Evolutionary conservation across 805 yeast species (phyloP), one percentile per base, ranked within the genome.

Genomic region (Nakazawaea peltata): DNA sequence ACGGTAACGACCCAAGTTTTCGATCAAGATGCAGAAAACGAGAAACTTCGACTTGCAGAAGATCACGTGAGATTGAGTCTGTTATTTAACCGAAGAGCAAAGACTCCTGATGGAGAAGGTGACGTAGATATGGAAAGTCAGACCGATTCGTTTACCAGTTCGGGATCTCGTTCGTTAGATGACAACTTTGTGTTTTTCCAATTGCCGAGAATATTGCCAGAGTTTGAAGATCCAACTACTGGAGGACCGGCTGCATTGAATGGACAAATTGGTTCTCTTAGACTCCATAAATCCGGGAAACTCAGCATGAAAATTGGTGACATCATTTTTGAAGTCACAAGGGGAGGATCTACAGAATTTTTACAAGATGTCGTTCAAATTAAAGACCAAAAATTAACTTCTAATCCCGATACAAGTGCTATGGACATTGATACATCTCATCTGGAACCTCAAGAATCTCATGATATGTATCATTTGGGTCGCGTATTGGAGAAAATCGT

Each of bases 251-350:
- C 24, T 24, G 6, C 33, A 35, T 23, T 30, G 26, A 56, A 59
- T 26, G 96, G 96, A 1, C 65, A 65, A 36, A 66, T 86, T 26
- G 97, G 97, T 5, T 65, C 71, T 8, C 50, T 90, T 23, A 72
- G 90, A 37, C 65, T 79, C 30, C 96, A 88, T 54, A 73, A 78
- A 48, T 84, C 95, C 1, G 97, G 97, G 3, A 83, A 73, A 51
- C 54, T 86, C 15, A 68, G 94, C 3, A 69, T 88, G 54, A 70
- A 74, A 41, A 60, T 90, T 26, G 95, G 95, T 11, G 71, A 75
- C 34, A 71, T 74, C 6, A 65, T 71, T 3, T 69, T 78, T 67
- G 85, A 81, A 38, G 76, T 87, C 16, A 63, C 77, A 4, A 69
- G 72, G 47, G 96, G 96, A 12, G 75, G 84, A 3, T 69, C 77